These are phyloP conservation scores for Blakeslea trispora DNA, from an alignment of 371 early-diverging fungal species.

Conservation along the genomic window DNA sequence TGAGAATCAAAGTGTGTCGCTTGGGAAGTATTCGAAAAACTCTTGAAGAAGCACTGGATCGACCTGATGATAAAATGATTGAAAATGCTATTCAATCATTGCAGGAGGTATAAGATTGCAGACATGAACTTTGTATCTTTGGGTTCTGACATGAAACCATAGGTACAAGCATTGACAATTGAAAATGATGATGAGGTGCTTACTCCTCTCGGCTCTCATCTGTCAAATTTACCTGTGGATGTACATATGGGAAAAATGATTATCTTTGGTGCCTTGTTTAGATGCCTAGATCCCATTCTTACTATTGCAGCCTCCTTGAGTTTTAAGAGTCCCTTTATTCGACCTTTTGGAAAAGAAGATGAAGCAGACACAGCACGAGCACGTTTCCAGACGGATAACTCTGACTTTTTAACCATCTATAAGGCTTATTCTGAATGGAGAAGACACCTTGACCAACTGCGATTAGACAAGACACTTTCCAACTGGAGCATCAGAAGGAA, in stretches of 20 bases:
- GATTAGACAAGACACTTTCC: conserved; percentile 4
- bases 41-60: conserved; percentile 71
- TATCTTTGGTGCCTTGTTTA: conserved; percentile 78
- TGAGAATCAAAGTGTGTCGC: conserved; percentile 74
- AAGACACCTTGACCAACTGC: conserved; percentile 31
- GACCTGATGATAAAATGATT: conserved; percentile 74
- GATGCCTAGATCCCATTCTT: conserved; percentile 79
- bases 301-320: conserved; percentile 81
- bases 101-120: conserved; percentile 44
- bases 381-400: conserved; percentile 51
- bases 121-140: background rate
- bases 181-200: conserved; percentile 53
- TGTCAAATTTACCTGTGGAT: conserved; percentile 87
- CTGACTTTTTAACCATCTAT: conserved; percentile 80
- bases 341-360: conserved; percentile 72
- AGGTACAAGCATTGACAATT: conserved; percentile 52
- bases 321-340: conserved; percentile 70
- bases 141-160: background rate
- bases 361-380: conserved; percentile 60
- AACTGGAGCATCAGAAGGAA: conserved; percentile 34
- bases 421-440: conserved; percentile 78
- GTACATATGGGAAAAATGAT: conserved; percentile 89
- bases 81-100: conserved; percentile 63
- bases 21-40: conserved; percentile 61
- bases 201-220: conserved; percentile 88